Percentiles rank a stretch among this genome's conserved stretches.
Conservation (phyloP, 306 rosid species). For the Acacia acuminata region DNA sequence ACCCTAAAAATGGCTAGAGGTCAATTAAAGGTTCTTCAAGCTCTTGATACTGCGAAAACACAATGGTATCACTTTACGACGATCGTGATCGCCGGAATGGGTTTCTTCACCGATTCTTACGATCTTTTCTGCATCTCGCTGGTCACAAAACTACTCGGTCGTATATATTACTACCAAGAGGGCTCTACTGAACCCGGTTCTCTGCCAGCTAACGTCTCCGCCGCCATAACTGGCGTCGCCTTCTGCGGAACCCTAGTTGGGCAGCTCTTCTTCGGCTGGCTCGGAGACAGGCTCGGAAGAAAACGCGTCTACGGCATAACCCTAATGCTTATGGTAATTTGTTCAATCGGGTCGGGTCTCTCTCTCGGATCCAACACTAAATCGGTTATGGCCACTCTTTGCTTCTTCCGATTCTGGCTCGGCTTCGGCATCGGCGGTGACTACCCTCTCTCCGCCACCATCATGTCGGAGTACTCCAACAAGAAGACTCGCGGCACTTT, state of each 20-base stretch:
- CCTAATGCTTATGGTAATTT: neutral
- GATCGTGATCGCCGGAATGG: neutral
- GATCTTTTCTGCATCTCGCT: neutral
- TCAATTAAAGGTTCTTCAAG: neutral
- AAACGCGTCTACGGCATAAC: neutral
- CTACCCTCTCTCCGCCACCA: neutral
- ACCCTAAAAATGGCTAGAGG: neutral
- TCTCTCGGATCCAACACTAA: neutral
- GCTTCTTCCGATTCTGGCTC: slow-evolving; percentile 4
- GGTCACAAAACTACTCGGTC: neutral
- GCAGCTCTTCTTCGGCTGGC: slow-evolving; percentile 4
- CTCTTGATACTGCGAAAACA: neutral
- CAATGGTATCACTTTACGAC: neutral
- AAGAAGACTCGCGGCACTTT: slow-evolving; percentile 2
- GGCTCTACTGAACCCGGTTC: neutral
- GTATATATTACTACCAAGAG: neutral
- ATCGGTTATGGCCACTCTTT: neutral
- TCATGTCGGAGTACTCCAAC: neutral
- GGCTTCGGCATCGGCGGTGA: neutral
- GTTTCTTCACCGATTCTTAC: slow-evolving; percentile 4
- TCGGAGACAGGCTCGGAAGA: neutral
- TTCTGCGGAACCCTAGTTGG: neutral
- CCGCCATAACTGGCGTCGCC: slow-evolving; percentile 4
- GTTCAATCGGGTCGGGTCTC: neutral
- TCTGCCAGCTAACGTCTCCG: neutral